Conservation (phyloP, 192 early-diverging fungal species). For the Coemansia sp. region DNA sequence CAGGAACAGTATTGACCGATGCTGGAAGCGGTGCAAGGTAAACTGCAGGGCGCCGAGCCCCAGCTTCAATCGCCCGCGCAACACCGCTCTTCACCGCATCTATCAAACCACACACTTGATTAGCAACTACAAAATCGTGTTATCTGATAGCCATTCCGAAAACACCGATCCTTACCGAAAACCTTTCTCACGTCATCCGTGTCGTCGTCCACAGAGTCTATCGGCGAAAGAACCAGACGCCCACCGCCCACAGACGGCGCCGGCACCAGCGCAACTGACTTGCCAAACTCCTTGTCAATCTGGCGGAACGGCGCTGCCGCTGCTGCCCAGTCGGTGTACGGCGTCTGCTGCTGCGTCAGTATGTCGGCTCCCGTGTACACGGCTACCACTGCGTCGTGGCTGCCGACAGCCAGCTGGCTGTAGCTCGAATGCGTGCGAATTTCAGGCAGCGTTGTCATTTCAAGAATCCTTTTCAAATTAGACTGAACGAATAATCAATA, state of each 20-base stretch:
- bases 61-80: conserved; percentile 63
- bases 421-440: conserved; percentile 23
- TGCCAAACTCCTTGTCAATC: conserved; percentile 49
- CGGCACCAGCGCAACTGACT: conserved; percentile 26
- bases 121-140: background rate
- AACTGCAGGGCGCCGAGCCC: conserved; percentile 61
- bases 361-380: conserved; percentile 22
- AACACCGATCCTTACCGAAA: conserved; percentile 20
- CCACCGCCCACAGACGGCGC: conserved; percentile 56
- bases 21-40: conserved; percentile 60
- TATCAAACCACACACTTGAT: background rate
- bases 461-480: background rate
- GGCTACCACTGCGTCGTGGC: conserved; percentile 40
- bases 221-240: conserved; percentile 74
- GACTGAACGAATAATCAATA: background rate
- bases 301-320: conserved; percentile 22
- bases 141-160: background rate
- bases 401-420: conserved; percentile 8
- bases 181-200: conserved; percentile 82
- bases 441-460: conserved; percentile 30
- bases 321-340: conserved; percentile 1
- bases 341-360: conserved; percentile 2
- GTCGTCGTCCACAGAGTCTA: conserved; percentile 68
- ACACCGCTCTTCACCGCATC: conserved; percentile 68
- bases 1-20: conserved; percentile 15